A percentile compares a stretch with the other conserved stretches of the same genome.
Evolutionary conservation across 176 grass and related monocot species (phyloP).

Genomic region (Olyra latifolia): DNA sequence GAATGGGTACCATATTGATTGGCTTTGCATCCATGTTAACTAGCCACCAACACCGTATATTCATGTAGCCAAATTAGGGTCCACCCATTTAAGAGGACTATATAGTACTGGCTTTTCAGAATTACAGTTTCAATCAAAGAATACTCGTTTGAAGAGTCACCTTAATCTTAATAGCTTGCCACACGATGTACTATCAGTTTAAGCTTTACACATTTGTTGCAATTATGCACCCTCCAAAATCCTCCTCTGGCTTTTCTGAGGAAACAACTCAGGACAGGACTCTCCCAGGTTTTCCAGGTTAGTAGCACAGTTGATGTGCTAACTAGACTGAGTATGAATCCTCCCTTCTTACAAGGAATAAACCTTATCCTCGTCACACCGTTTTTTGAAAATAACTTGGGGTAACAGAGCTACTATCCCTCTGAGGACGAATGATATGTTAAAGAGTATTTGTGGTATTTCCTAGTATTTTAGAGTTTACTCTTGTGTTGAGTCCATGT

Average conservation of each 20-base stretch:
- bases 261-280: no score
- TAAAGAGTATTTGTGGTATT: no score
- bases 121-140: background rate
- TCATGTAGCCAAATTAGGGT: constrained; percentile 22
- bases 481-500: no score
- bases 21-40: constrained; percentile 1
- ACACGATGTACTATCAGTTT: background rate
- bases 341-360: no score
- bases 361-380: no score
- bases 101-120: background rate
- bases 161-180: background rate
- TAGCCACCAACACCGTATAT: background rate
- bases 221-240: background rate
- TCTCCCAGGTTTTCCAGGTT: no score
- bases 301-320: no score
- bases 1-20: constrained; percentile 18
- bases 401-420: background rate
- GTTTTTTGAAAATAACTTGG: background rate
- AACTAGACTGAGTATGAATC: no score
- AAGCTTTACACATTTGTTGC: background rate
- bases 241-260: background rate
- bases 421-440: background rate
- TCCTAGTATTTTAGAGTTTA: no score
- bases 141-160: background rate
- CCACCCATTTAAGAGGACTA: constrained; percentile 18